Conservation (phyloP, 805 yeast genomes). For the Yarrowia keelungensis region DNA sequence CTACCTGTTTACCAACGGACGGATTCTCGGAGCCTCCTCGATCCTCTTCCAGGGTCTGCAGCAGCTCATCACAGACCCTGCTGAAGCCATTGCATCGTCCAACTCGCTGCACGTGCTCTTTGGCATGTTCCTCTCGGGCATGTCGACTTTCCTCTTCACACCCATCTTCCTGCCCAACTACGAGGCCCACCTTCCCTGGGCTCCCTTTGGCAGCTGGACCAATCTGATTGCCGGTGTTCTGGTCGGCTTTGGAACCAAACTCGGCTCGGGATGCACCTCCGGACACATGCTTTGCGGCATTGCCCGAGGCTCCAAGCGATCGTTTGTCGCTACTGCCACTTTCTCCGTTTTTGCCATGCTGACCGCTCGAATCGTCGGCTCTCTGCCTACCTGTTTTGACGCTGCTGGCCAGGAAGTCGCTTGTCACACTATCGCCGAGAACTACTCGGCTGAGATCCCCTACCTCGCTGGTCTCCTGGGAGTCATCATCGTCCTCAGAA, state of each 20-base stretch:
- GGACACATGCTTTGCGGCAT: slow-evolving; percentile 63
- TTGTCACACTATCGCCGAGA: slow-evolving; percentile 40
- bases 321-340: slow-evolving; percentile 55
- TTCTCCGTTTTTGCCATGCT: slow-evolving; percentile 52
- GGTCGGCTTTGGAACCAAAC: slow-evolving; percentile 58
- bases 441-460: slow-evolving; percentile 40
- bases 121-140: slow-evolving; percentile 51
- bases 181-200: slow-evolving; percentile 21
- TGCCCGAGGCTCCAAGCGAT: slow-evolving; percentile 56
- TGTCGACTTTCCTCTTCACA: slow-evolving; percentile 43
- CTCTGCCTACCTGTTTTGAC: slow-evolving; percentile 41
- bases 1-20: slow-evolving; percentile 53
- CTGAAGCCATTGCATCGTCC: slow-evolving; percentile 42
- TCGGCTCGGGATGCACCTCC: slow-evolving; percentile 61
- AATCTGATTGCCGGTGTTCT: slow-evolving; percentile 52
- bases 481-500: slow-evolving; percentile 40
- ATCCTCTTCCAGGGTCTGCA: slow-evolving; percentile 45
- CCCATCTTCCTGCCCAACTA: slow-evolving; percentile 50
- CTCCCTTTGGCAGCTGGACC: slow-evolving; percentile 40
- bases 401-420: slow-evolving; percentile 35
- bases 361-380: slow-evolving; percentile 40
- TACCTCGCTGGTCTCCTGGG: slow-evolving; percentile 37
- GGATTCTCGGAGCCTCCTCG: slow-evolving; percentile 58
- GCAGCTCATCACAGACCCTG: slow-evolving; percentile 47
- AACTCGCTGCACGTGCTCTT: slow-evolving; percentile 47